These are phyloP conservation scores for Starmerella cellae DNA, from an alignment of 805 yeast genomes.

Conservation along the genomic window DNA sequence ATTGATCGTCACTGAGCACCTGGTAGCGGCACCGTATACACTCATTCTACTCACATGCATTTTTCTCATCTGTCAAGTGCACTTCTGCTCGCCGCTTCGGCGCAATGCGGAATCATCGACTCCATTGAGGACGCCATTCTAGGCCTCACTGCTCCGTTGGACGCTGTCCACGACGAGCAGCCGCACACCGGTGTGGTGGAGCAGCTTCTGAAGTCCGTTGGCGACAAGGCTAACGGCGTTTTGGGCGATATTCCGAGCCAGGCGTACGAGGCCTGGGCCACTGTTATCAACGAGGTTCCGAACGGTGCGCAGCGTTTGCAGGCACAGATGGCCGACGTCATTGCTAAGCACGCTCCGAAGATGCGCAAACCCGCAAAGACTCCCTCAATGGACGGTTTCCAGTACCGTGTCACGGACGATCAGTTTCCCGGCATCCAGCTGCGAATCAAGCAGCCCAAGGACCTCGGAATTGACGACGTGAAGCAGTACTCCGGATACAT, in stretches of 20 bases:
- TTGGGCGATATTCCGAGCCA: constrained; percentile 22
- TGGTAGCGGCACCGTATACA: too few relatives aligned
- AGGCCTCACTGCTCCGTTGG: constrained; percentile 3
- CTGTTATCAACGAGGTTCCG: constrained; percentile 23
- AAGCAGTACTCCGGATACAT: constrained; percentile 77
- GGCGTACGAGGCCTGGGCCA: constrained; percentile 25
- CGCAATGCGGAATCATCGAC: constrained; percentile 16
- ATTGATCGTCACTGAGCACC: background rate
- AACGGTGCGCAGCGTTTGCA: constrained; percentile 21
- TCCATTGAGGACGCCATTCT: constrained; percentile 13
- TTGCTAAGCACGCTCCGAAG: constrained; percentile 9
- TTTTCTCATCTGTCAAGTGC: constrained; percentile 5
- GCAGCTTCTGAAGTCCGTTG: constrained; percentile 23
- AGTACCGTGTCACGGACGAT: constrained; percentile 11
- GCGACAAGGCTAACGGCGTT: constrained; percentile 13
- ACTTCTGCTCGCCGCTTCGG: constrained; percentile 15
- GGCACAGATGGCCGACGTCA: constrained; percentile 16
- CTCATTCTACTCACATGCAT: constrained; percentile 9
- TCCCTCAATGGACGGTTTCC: constrained; percentile 10
- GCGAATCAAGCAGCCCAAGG: constrained; percentile 53
- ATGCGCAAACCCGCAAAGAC: background rate
- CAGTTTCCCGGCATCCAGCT: constrained; percentile 29
- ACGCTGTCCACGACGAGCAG: constrained; percentile 16
- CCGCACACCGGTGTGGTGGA: constrained; percentile 7
- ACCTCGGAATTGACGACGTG: constrained; percentile 67